A percentile compares a stretch with the other conserved stretches of the same genome.
Evolutionary conservation across 2,329 filamentous ascomycete genomes (phyloP).

Genomic region (Trichophyton verrucosum): DNA sequence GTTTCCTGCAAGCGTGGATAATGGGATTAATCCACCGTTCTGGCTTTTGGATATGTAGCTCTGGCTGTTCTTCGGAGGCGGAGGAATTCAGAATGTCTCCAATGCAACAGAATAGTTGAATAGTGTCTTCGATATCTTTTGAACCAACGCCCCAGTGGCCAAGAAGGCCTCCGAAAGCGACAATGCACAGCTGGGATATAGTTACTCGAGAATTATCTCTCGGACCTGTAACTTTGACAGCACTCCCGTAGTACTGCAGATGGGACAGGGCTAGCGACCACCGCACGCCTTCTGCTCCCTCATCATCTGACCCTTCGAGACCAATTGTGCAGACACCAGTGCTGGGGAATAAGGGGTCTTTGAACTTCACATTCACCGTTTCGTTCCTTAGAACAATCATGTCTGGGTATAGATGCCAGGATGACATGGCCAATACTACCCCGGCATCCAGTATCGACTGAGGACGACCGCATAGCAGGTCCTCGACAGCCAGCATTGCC

Average conservation of each 20-base stretch:
- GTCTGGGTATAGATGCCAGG: conserved; percentile 30
- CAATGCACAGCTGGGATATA: not conserved
- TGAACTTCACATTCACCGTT: not conserved
- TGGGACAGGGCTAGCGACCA: conserved; percentile 6
- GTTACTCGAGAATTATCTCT: not conserved
- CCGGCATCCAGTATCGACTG: conserved; percentile 17
- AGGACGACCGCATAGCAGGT: conserved; percentile 19
- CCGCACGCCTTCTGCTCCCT: not conserved
- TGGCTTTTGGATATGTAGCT: not conserved
- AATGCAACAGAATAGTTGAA: not conserved
- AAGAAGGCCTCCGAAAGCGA: not conserved
- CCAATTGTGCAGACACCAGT: conserved; percentile 1
- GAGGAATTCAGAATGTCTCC: not conserved
- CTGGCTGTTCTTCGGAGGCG: not conserved
- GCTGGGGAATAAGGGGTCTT: not conserved
- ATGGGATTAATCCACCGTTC: not conserved
- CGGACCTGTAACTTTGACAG: not conserved
- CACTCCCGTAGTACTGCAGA: conserved; percentile 1
- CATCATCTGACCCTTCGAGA: not conserved
- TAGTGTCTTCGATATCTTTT: not conserved
- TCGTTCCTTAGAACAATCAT: conserved; percentile 42
- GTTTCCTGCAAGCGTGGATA: not conserved
- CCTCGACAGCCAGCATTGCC: conserved; percentile 19
- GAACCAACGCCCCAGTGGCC: not conserved
- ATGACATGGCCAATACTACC: conserved; percentile 20